Percentiles rank a stretch among this genome's conserved stretches.
These are phyloP conservation scores for Penicillium sp. DNA, from an alignment of 2,329 filamentous ascomycete species.

Conservation along the genomic window DNA sequence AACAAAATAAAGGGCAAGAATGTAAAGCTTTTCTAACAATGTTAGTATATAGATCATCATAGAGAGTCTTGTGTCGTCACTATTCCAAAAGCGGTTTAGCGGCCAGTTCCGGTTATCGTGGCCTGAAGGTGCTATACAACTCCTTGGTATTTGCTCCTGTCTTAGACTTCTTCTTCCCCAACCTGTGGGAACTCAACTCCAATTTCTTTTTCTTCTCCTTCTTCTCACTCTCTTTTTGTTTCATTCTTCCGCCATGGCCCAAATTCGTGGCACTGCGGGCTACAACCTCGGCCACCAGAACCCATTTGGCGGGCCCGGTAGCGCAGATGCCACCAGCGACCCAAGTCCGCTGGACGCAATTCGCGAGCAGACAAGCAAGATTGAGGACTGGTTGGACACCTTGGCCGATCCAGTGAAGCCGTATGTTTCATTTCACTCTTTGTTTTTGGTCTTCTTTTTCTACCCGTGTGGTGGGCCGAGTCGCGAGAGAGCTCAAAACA, in stretches of 20 bases:
- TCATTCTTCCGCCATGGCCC: constrained; percentile 43
- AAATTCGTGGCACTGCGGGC: constrained; percentile 68
- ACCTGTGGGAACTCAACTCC: background rate
- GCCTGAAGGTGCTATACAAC: constrained; percentile 38
- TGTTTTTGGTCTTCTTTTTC: constrained; percentile 1
- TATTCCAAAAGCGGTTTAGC: constrained; percentile 31
- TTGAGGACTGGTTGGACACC: constrained; percentile 88
- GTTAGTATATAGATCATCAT: constrained; percentile 10
- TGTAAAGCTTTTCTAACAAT: constrained; percentile 2
- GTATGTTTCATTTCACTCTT: constrained; percentile 57
- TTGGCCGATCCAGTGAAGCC: constrained; percentile 90
- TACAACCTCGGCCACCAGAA: constrained; percentile 79
- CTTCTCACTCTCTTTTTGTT: background rate
- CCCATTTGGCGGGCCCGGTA: constrained; percentile 65
- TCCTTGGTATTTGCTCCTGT: constrained; percentile 22
- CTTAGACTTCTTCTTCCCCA: constrained; percentile 7
- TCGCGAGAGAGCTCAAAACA: constrained; percentile 13
- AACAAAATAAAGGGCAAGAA: constrained; percentile 3
- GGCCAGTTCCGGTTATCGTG: constrained; percentile 42
- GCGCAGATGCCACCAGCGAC: constrained; percentile 62
- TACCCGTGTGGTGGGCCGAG: background rate
- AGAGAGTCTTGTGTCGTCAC: constrained; percentile 28
- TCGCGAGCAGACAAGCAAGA: constrained; percentile 94
- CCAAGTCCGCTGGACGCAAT: constrained; percentile 83
- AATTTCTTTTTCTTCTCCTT: background rate